Evolutionary conservation across 164 flowering plant species (phyloP).

Genomic region (Aristolochia californica): DNA sequence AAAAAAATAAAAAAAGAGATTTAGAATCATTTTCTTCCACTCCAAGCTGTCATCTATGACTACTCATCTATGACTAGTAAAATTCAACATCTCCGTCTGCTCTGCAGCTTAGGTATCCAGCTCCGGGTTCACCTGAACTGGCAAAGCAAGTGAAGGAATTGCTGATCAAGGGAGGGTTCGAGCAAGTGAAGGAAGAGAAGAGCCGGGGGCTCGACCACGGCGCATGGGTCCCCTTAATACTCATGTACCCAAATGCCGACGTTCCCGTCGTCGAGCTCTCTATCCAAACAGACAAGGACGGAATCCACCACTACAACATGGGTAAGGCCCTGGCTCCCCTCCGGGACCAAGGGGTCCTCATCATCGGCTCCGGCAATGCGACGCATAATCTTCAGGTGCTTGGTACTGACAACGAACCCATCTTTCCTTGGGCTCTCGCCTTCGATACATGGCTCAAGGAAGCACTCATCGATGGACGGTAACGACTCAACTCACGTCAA

Average conservation of each 20-base stretch:
- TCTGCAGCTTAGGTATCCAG: constrained; percentile 64
- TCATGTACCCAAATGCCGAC: constrained; percentile 79
- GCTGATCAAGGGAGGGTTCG: constrained; percentile 34
- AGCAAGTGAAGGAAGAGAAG: constrained; percentile 39
- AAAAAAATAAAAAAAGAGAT: no score
- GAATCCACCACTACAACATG: constrained; percentile 61
- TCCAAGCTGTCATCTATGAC: no score
- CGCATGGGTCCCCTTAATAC: constrained; percentile 79
- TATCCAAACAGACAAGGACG: constrained; percentile 40
- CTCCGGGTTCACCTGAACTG: constrained; percentile 69
- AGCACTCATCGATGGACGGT: constrained; percentile 64
- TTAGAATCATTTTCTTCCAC: no score
- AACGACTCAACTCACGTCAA: background rate
- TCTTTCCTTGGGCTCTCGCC: constrained; percentile 53
- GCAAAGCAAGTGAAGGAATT: constrained; percentile 58
- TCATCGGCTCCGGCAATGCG: constrained; percentile 82
- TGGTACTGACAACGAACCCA: background rate
- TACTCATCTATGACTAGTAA: no score
- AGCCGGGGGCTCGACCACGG: constrained; percentile 86
- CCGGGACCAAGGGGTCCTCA: constrained; percentile 69
- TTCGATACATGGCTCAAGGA: constrained; percentile 74
- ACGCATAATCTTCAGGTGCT: constrained; percentile 52
- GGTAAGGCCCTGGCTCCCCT: constrained; percentile 75
- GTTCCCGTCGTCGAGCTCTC: constrained; percentile 81
- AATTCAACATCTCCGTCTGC: no score